Percentiles rank a stretch among this genome's conserved stretches.
These are phyloP conservation scores for Eustoma russellianum DNA, from an alignment of 257 asterid species.

Conservation along the genomic window DNA sequence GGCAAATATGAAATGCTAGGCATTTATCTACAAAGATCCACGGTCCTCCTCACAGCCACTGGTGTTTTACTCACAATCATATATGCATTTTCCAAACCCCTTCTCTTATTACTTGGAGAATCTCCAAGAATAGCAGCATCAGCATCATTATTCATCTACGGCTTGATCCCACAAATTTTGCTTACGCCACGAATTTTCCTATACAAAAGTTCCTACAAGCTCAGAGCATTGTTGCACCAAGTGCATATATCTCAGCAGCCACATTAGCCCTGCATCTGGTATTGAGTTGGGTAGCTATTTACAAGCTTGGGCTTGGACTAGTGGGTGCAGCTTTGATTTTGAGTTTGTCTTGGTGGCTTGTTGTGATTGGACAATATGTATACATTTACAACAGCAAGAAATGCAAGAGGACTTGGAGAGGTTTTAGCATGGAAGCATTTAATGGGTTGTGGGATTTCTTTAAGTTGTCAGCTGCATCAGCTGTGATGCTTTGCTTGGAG, in stretches of 20 bases:
- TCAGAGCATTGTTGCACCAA: constrained; percentile 56
- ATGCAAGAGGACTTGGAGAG: constrained; percentile 46
- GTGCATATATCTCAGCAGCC: constrained; percentile 45
- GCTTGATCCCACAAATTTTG: constrained; percentile 60
- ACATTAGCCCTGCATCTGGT: constrained; percentile 28
- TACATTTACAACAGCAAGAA: constrained; percentile 29
- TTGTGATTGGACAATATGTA: constrained; percentile 41
- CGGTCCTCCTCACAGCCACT: constrained; percentile 32
- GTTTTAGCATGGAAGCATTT: constrained; percentile 43
- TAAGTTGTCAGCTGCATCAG: constrained; percentile 50
- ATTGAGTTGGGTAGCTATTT: constrained; percentile 40
- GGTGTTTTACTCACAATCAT: constrained; percentile 27
- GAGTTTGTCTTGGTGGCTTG: constrained; percentile 61
- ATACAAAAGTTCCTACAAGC: constrained; percentile 55
- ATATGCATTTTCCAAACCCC: constrained; percentile 32
- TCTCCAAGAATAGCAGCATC: constrained; percentile 31
- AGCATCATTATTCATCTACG: constrained; percentile 40
- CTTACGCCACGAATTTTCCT: constrained; percentile 50
- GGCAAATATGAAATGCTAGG: constrained; percentile 43
- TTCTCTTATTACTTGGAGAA: constrained; percentile 43
- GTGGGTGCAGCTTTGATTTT: constrained; percentile 45
- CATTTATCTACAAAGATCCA: constrained; percentile 62
- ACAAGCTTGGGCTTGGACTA: constrained; percentile 40
- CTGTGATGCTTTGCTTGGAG: constrained; percentile 56
- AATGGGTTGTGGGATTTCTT: constrained; percentile 43